Evolutionary conservation across 2,329 filamentous ascomycete genomes (phyloP).

Genomic region (Hypoxylon sp.): DNA sequence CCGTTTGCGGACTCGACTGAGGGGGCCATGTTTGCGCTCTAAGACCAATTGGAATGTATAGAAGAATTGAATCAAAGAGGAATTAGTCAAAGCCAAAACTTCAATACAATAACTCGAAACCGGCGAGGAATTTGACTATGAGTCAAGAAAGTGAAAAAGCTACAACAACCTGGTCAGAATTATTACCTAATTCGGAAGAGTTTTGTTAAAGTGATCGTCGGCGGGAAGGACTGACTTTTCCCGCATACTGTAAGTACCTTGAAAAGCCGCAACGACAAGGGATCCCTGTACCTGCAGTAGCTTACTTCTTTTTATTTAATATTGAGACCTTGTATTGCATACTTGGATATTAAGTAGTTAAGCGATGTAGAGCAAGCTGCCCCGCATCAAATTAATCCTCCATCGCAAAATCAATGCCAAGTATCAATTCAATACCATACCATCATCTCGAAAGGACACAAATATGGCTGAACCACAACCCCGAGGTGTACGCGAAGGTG

Average conservation of each 20-base stretch:
- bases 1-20: constrained; percentile 34
- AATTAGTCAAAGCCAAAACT: not conserved
- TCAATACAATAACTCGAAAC: not conserved
- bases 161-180: not conserved
- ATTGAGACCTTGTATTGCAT: not conserved
- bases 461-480: constrained; percentile 75
- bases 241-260: not conserved
- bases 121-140: constrained; percentile 12
- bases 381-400: constrained; percentile 28
- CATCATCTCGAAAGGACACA: not conserved
- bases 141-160: constrained; percentile 21
- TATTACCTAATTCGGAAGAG: constrained; percentile 33
- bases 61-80: not conserved
- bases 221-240: not conserved
- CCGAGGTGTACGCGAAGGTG: constrained; percentile 70
- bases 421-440: constrained; percentile 1
- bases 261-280: not conserved
- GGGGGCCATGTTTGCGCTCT: not conserved
- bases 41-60: not conserved
- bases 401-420: constrained; percentile 3
- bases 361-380: constrained; percentile 1
- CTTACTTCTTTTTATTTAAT: not conserved
- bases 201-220: constrained; percentile 1
- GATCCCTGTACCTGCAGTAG: constrained; percentile 22
- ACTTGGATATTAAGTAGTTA: not conserved